Evolutionary conservation across 345 rosid species (phyloP).

Genomic region (Mangifera indica): DNA sequence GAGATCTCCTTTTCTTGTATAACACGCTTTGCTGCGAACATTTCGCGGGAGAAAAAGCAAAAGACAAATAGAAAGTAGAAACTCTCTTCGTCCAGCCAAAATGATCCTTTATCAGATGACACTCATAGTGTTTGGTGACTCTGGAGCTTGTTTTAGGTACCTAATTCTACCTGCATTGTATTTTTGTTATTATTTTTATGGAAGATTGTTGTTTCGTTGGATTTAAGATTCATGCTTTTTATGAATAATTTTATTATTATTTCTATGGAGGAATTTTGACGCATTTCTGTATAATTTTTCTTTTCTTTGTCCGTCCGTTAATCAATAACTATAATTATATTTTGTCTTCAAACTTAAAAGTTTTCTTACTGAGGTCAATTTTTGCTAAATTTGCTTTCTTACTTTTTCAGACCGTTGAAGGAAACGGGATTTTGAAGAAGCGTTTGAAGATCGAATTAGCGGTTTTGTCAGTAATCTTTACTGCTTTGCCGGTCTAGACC

Average conservation of each 20-base stretch:
- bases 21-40: neutral
- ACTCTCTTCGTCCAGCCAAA: neutral
- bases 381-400: neutral
- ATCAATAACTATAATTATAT: neutral
- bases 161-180: neutral
- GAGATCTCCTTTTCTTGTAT: constrained; percentile 2
- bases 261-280: neutral
- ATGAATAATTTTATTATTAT: no score
- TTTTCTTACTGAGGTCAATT: neutral
- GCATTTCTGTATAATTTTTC: neutral
- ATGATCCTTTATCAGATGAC: neutral
- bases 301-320: neutral
- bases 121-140: neutral
- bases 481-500: neutral
- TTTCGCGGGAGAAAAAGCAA: constrained; percentile 3
- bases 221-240: neutral
- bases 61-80: neutral
- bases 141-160: constrained; percentile 2
- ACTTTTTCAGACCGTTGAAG: neutral
- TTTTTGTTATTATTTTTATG: neutral
- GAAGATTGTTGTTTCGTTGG: neutral
- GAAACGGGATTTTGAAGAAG: neutral
- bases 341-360: neutral
- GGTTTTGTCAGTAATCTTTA: neutral
- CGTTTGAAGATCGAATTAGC: neutral